Conservation (phyloP, 2,329 filamentous ascomycete species). For the Penicillium sp. region DNA sequence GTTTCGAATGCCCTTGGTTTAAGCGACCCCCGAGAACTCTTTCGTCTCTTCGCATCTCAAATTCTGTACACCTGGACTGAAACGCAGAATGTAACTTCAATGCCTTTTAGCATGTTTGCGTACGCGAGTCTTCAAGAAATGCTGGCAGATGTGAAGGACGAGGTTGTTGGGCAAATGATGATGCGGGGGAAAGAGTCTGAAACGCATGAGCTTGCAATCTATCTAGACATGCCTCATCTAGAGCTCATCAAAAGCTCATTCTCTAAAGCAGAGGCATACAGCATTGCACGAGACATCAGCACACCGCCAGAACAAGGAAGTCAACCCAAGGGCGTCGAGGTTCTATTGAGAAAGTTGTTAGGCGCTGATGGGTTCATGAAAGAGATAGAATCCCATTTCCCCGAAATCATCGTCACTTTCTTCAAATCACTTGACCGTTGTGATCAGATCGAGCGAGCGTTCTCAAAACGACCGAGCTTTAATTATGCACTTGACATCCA, state of each 20-base stretch:
- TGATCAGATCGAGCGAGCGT: slow-evolving; percentile 70
- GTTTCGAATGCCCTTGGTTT: slow-evolving; percentile 71
- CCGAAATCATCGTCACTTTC: slow-evolving; percentile 75
- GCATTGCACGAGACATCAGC: slow-evolving; percentile 74
- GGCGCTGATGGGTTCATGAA: slow-evolving; percentile 68
- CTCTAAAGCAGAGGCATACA: slow-evolving; percentile 79
- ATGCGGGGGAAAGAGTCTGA: slow-evolving; percentile 76
- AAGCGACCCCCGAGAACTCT: slow-evolving; percentile 70
- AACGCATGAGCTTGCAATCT: slow-evolving; percentile 62
- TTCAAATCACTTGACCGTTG: slow-evolving; percentile 80
- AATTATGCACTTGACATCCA: slow-evolving; percentile 67
- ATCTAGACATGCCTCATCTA: slow-evolving; percentile 58
- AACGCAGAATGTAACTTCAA: slow-evolving; percentile 65
- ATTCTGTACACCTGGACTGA: slow-evolving; percentile 90
- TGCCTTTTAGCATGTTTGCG: slow-evolving; percentile 85
- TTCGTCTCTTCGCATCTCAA: slow-evolving; percentile 83
- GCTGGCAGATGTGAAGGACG: slow-evolving; percentile 71
- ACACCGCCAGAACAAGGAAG: slow-evolving; percentile 47
- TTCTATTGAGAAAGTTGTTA: slow-evolving; percentile 69
- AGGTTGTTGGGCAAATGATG: slow-evolving; percentile 77
- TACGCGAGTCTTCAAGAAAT: slow-evolving; percentile 73
- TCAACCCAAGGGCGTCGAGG: slow-evolving; percentile 63
- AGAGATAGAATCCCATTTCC: slow-evolving; percentile 71
- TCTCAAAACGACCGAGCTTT: slow-evolving; percentile 64
- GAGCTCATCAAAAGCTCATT: slow-evolving; percentile 72